These are phyloP conservation scores for Nicotiana obtusifolia DNA, from an alignment of 257 asterid genomes.

Conservation along the genomic window DNA sequence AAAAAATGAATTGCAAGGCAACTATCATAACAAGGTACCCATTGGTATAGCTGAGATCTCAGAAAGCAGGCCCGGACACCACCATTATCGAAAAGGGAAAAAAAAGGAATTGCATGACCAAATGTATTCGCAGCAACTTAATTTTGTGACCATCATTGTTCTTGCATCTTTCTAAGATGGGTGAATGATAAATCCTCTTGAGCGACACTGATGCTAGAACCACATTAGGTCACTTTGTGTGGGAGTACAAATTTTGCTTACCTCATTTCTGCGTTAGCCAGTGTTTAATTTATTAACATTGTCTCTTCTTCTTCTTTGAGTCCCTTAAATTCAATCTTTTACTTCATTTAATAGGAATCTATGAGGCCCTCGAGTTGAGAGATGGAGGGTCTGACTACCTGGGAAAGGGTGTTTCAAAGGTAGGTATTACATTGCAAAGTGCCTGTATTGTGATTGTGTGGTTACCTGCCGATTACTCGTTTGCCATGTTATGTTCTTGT, in stretches of 20 bases:
- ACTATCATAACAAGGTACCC: too few species aligned
- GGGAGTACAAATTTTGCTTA: not conserved
- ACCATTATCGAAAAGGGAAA: too few species aligned
- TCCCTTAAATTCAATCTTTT: too few species aligned
- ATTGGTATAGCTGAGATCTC: too few species aligned
- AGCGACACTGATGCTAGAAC: not conserved
- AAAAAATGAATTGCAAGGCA: not conserved
- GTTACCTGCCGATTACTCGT: not conserved
- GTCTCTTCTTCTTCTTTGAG: not conserved
- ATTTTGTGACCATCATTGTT: not conserved
- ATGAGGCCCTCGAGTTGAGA: conserved; percentile 91
- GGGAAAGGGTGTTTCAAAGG: conserved; percentile 90
- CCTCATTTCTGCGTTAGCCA: not conserved
- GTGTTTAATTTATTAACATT: not conserved
- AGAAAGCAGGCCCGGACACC: too few species aligned
- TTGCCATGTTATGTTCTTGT: not conserved
- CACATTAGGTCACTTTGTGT: not conserved
- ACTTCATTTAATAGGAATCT: conserved; percentile 44
- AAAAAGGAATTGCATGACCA: not conserved
- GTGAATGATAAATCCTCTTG: not conserved
- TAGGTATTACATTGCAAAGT: not conserved
- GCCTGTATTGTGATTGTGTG: not conserved
- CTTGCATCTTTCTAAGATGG: not conserved
- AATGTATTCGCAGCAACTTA: not conserved
- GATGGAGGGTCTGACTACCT: conserved; percentile 99